A percentile compares a stretch with the other conserved stretches of the same genome.
phyloP scores from a whole-genome alignment of 2,329 filamentous ascomycete genomes.

The Pseudocercospora eumusae region DNA sequence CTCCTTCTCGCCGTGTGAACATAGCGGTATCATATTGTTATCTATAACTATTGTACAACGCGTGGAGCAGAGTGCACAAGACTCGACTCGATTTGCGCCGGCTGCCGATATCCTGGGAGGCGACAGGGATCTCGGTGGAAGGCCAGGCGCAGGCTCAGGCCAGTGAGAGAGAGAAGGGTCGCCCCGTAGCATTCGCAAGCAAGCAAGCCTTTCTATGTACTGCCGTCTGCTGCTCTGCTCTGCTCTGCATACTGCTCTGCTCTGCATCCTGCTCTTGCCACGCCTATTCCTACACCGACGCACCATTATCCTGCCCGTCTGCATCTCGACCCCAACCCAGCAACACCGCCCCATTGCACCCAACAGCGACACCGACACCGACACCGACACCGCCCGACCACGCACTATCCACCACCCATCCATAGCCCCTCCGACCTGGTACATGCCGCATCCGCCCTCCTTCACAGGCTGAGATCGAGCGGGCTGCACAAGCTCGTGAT shows the following conservation, averaged over 20 bases:
- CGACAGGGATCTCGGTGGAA: neutral
- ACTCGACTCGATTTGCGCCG: neutral
- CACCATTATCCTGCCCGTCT: neutral
- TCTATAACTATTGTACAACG: no score
- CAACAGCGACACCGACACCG: neutral
- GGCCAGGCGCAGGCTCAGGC: no score
- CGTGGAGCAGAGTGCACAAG: neutral
- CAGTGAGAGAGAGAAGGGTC: constrained; percentile 3
- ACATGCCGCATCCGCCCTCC: constrained; percentile 5
- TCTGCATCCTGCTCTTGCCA: neutral
- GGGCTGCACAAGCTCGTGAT: constrained; percentile 25
- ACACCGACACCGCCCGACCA: neutral
- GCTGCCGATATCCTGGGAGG: constrained; percentile 1
- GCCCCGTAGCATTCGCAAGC: neutral
- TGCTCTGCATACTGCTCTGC: neutral
- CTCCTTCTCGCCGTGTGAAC: neutral
- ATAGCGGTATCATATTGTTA: no score
- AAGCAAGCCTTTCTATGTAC: neutral
- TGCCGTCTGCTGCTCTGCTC: neutral
- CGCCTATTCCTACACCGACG: neutral
- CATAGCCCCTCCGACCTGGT: constrained; percentile 4
- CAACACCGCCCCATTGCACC: neutral
- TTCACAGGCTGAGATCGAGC: constrained; percentile 16
- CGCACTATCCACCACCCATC: neutral
- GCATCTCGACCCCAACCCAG: neutral